A percentile compares a stretch with the other conserved stretches of the same genome.
Conservation (phyloP, 2,329 filamentous ascomycete genomes). For the Aschersonia sp. region DNA sequence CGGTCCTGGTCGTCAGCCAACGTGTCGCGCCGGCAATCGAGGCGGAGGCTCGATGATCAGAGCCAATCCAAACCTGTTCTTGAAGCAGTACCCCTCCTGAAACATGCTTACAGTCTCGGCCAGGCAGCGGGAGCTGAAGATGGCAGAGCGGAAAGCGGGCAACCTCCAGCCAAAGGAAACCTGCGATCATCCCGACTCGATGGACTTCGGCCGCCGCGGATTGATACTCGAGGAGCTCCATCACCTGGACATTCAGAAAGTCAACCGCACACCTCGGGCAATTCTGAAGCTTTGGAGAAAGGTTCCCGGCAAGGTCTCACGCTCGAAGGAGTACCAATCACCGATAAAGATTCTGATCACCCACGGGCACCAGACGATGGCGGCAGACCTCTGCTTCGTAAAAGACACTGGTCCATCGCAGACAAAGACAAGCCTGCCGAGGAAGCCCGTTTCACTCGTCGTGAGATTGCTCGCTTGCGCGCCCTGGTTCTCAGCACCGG, state of each 20-base stretch:
- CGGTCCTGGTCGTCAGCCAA: constrained; percentile 20
- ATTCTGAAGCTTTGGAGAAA: constrained; percentile 22
- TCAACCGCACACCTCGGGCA: constrained; percentile 8
- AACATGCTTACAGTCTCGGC: constrained; percentile 17
- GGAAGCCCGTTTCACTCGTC: constrained; percentile 34
- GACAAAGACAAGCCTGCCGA: constrained; percentile 23
- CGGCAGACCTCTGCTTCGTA: constrained; percentile 8
- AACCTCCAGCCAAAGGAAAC: constrained; percentile 9
- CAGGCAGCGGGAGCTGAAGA: constrained; percentile 6
- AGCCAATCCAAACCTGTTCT: constrained; percentile 27
- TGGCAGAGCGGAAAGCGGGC: constrained; percentile 3
- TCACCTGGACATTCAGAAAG: constrained; percentile 17
- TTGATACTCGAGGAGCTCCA: constrained; percentile 29
- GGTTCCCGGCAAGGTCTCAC: constrained; percentile 20
- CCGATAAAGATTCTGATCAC: constrained; percentile 12
- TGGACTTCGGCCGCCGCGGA: constrained; percentile 31
- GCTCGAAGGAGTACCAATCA: constrained; percentile 21
- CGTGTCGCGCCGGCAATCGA: constrained; percentile 19
- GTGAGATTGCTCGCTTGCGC: constrained; percentile 68
- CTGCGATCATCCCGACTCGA: constrained; percentile 31
- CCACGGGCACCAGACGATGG: constrained; percentile 8
- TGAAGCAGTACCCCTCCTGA: constrained; percentile 37
- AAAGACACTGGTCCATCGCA: constrained; percentile 37
- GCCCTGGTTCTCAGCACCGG: constrained; percentile 69
- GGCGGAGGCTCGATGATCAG: constrained; percentile 15